Evolutionary conservation across 768 basidiomycete species (phyloP).

Genomic region (Megacollybia marginata): DNA sequence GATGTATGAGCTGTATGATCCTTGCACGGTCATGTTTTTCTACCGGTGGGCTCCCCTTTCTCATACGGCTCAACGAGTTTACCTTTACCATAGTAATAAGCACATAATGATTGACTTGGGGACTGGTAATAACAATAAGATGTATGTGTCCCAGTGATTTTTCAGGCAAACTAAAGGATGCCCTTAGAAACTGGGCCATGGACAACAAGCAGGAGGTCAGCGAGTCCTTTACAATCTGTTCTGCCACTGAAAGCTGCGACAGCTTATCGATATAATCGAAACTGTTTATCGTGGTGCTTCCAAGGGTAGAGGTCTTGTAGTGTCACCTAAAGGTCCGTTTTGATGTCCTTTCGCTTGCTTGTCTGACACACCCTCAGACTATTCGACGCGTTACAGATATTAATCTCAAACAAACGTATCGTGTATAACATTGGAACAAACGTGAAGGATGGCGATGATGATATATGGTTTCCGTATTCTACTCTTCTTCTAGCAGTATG

Average conservation of each 20-base stretch:
- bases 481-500: slow-evolving; percentile 46
- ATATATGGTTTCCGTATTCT: not conserved
- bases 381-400: slow-evolving; percentile 78
- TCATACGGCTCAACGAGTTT: not conserved
- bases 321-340: slow-evolving; percentile 82
- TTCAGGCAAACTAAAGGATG: slow-evolving; percentile 1
- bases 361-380: slow-evolving; percentile 37
- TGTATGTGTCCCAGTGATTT: slow-evolving; percentile 44
- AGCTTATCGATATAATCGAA: slow-evolving; percentile 97
- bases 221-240: not conserved
- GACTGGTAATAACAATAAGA: slow-evolving; percentile 99
- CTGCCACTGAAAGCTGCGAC: not conserved
- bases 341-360: not conserved
- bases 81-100: slow-evolving; percentile 60
- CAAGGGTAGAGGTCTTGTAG: slow-evolving; percentile 95
- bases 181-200: slow-evolving; percentile 91
- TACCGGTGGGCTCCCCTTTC: slow-evolving; percentile 60
- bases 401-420: too few relatives aligned
- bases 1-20: slow-evolving; percentile 99
- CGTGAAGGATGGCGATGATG: too few relatives aligned
- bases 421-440: too few relatives aligned
- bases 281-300: slow-evolving; percentile 98
- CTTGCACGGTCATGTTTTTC: slow-evolving; percentile 98
- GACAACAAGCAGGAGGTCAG: slow-evolving; percentile 94
- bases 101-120: slow-evolving; percentile 99